Evolutionary conservation across 169 alveolate genomes (phyloP), one percentile per base, ranked within the genome.

Genomic region (Hepatocystis sp.): DNA sequence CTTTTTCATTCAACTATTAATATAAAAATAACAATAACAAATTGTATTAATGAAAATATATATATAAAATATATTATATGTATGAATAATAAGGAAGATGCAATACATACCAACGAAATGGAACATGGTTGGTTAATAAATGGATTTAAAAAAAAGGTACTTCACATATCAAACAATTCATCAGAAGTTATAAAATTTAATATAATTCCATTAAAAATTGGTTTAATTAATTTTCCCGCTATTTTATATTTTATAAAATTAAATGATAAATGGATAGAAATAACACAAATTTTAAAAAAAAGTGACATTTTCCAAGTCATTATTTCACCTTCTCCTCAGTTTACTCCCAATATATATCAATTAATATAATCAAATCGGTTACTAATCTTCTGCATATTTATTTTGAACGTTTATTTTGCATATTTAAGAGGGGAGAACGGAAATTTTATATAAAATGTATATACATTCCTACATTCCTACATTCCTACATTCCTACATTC

Each of bases 301-400:
- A 76, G 88, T 63, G 88, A 76, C 11, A 76, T 30, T 49, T 76
- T 76, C 46, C 88, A 76, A 23, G 55, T 76, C 25, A 76, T 76
- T 39, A 60, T 76, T 76, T 58, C 88, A 2, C 88, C 88, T n/a
- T 39, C 88, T n/a, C 78, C 58, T 47, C 71, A 76, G 3, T 58
- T 76, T 46, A 58, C 44, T 25, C 88, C 88, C 2, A 49, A 76
- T n/a, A 40, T 76, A 39, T 76, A 76, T 71, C 78, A 76, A 36
- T 32, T 76, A 17, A 52, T 63, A 15, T 76, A 76, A n/a, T n/a
- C n/a, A n/a, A n/a, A n/a, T n/a, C n/a, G n/a, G n/a, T n/a, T n/a
- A n/a, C n/a, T n/a, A n/a, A n/a, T n/a, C n/a, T n/a, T n/a, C n/a
- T n/a, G n/a, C n/a, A n/a, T n/a, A n/a, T n/a, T n/a, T n/a, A n/a